These are phyloP conservation scores for Paramecium bursaria DNA, from an alignment of 73 alveolate genomes.

Conservation along the genomic window DNA sequence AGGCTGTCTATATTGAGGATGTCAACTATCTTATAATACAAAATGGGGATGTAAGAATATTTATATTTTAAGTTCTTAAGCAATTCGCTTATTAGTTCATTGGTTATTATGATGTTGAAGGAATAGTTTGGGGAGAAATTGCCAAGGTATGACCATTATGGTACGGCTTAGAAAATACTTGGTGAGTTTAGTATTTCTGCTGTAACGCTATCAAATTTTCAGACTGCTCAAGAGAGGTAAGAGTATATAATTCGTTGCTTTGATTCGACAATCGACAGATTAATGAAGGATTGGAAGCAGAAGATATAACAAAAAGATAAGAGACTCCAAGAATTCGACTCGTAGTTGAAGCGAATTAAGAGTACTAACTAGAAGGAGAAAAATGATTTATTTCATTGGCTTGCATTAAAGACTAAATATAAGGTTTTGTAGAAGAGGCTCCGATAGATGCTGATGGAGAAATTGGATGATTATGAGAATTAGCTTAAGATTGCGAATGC, in stretches of 20 bases:
- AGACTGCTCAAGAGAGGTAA: not conserved
- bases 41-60: not conserved
- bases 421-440: slow-evolving; percentile 45
- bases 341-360: not conserved
- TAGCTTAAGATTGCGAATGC: slow-evolving; percentile 50
- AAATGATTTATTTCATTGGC: slow-evolving; percentile 63
- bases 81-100: not conserved
- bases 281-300: slow-evolving; percentile 41
- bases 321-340: not conserved
- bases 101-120: not conserved
- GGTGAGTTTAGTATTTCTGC: slow-evolving; percentile 26
- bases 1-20: not conserved
- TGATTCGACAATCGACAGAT: not conserved
- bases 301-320: slow-evolving; percentile 37
- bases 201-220: slow-evolving; percentile 13
- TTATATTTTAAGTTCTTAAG: not conserved
- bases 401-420: slow-evolving; percentile 47
- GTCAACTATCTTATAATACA: not conserved
- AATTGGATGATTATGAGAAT: slow-evolving; percentile 65
- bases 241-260: not conserved
- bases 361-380: slow-evolving; percentile 2
- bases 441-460: slow-evolving; percentile 63
- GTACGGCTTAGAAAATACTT: slow-evolving; percentile 44
- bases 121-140: slow-evolving; percentile 9
- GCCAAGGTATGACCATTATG: slow-evolving; percentile 48